Evolutionary conservation across 495 filamentous ascomycete species (phyloP).

Genomic region (Penicillium soppii): DNA sequence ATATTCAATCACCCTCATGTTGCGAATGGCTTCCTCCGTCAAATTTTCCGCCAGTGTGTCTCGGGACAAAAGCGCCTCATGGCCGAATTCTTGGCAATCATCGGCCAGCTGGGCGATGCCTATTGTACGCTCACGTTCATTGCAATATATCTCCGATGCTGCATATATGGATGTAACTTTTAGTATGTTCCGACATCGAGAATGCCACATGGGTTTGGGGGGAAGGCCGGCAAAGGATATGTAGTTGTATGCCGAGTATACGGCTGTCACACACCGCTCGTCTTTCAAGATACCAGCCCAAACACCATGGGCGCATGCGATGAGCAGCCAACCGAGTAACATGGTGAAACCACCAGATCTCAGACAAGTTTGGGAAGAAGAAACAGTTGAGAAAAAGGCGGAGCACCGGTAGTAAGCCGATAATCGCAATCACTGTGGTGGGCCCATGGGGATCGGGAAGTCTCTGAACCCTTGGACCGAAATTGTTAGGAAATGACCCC

Average conservation of each 20-base stretch:
- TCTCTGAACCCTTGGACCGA: background rate
- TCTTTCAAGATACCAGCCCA: constrained; percentile 15
- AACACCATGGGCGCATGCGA: constrained; percentile 6
- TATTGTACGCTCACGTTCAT: constrained; percentile 19
- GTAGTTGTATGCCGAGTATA: constrained; percentile 38
- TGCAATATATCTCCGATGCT: constrained; percentile 33
- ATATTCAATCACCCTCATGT: constrained; percentile 34
- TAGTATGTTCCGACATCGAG: constrained; percentile 35
- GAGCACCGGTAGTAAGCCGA: constrained; percentile 3
- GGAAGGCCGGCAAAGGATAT: constrained; percentile 33
- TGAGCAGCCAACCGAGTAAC: constrained; percentile 14
- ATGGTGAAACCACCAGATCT: background rate
- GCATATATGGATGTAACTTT: constrained; percentile 42
- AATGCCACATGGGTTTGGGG: constrained; percentile 24
- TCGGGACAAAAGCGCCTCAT: constrained; percentile 28
- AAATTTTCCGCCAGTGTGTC: constrained; percentile 35
- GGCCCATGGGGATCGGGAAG: constrained; percentile 6
- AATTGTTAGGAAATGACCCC: background rate
- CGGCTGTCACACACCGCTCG: constrained; percentile 38
- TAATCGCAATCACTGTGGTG: constrained; percentile 7
- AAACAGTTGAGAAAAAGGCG: constrained; percentile 1
- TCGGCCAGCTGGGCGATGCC: constrained; percentile 28
- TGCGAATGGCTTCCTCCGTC: constrained; percentile 33
- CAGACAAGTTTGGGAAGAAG: background rate
- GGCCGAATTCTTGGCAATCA: constrained; percentile 27